Evolutionary conservation across 805 yeast genomes (phyloP).

Genomic region (Dipodascopsis uninucleata): DNA sequence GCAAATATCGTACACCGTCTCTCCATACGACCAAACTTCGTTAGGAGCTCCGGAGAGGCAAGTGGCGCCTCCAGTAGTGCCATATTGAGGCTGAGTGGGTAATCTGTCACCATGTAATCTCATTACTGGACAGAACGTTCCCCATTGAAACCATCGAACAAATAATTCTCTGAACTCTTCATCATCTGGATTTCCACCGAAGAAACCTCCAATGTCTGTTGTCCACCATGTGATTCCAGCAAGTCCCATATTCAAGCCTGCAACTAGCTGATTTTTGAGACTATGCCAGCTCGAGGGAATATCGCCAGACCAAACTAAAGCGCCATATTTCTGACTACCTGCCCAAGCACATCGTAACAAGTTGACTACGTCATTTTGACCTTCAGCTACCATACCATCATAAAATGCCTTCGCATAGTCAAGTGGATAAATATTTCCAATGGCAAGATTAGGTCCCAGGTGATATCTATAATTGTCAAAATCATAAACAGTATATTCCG

Average conservation of each 20-base stretch:
- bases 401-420: conserved; percentile 25
- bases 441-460: conserved; percentile 17
- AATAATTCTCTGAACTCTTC: conserved; percentile 21
- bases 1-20: conserved; percentile 24
- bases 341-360: conserved; percentile 27
- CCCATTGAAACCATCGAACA: conserved; percentile 29
- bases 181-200: conserved; percentile 26
- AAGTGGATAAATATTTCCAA: conserved; percentile 26
- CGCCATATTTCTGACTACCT: conserved; percentile 27
- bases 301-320: conserved; percentile 28
- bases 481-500: conserved; percentile 27
- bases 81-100: conserved; percentile 25
- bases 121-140: conserved; percentile 28
- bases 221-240: conserved; percentile 30
- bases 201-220: conserved; percentile 29
- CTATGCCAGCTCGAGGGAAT: conserved; percentile 27
- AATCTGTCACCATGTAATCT: conserved; percentile 23
- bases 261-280: conserved; percentile 23
- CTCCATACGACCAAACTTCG: conserved; percentile 29
- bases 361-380: conserved; percentile 13
- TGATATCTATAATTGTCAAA: conserved; percentile 27
- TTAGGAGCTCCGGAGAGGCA: conserved; percentile 27
- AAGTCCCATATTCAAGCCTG: conserved; percentile 29
- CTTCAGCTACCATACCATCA: conserved; percentile 20
- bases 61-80: conserved; percentile 27